Conservation (phyloP, 306 rosid genomes). For the Hylodesmum podocarpum region DNA sequence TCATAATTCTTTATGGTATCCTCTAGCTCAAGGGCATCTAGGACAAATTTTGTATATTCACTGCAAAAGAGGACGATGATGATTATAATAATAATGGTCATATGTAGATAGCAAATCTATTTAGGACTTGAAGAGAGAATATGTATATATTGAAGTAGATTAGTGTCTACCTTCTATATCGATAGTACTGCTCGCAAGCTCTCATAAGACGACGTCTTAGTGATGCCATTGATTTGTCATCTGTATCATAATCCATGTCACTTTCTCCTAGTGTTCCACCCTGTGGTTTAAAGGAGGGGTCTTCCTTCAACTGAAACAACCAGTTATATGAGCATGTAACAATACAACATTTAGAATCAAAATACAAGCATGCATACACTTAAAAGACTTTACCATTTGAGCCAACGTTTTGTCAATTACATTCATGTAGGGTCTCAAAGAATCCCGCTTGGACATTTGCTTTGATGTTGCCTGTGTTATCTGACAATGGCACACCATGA, state of each 20-base stretch:
- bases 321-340: constrained; percentile 17
- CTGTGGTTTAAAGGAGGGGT: constrained; percentile 96
- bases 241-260: constrained; percentile 96
- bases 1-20: constrained; percentile 79
- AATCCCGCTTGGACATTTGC: constrained; percentile 97
- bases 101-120: background rate
- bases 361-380: background rate
- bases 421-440: constrained; percentile 90
- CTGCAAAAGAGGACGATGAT: constrained; percentile 52
- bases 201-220: constrained; percentile 85
- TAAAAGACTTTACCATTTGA: constrained; percentile 60
- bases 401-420: constrained; percentile 74
- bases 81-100: background rate
- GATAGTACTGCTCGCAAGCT: constrained; percentile 79
- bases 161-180: constrained; percentile 73
- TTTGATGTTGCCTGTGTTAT: constrained; percentile 97
- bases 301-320: constrained; percentile 71
- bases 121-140: constrained; percentile 20
- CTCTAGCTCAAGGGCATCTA: constrained; percentile 89
- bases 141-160: background rate
- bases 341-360: constrained; percentile 18
- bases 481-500: constrained; percentile 60
- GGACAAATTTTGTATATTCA: constrained; percentile 76
- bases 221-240: constrained; percentile 90
- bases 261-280: constrained; percentile 91